A percentile compares a stretch with the other conserved stretches of the same genome.
phyloP scores from a whole-genome alignment of 768 basidiomycete genomes.

The Lentinula guzmanii region DNA sequence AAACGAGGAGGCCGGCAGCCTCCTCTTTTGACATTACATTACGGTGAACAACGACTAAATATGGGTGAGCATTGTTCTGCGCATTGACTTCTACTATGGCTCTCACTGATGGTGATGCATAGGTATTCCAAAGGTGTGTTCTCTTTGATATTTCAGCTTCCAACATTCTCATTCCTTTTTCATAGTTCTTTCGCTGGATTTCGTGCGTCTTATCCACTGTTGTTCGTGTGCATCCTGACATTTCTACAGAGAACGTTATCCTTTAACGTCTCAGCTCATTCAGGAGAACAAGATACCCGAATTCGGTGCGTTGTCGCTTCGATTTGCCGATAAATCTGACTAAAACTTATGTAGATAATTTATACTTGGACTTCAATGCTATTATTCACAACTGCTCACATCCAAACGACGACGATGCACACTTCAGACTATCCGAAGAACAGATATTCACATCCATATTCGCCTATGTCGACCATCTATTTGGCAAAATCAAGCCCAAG shows the following conservation, averaged over 20 bases:
- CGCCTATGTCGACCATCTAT: constrained; percentile 93
- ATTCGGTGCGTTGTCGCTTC: constrained; percentile 57
- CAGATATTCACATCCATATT: constrained; percentile 98
- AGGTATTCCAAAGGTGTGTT: constrained; percentile 65
- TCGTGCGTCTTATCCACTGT: constrained; percentile 48
- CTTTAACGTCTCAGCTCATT: constrained; percentile 95
- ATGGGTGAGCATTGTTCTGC: neutral
- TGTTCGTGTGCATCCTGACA: constrained; percentile 10
- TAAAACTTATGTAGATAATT: constrained; percentile 52
- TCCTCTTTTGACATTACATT: neutral
- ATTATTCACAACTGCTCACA: constrained; percentile 94
- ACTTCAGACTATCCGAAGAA: constrained; percentile 93
- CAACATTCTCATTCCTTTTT: constrained; percentile 9
- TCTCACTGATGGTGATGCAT: neutral
- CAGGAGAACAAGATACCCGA: constrained; percentile 99
- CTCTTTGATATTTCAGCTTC: neutral
- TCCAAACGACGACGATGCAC: constrained; percentile 93
- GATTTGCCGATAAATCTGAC: constrained; percentile 6
- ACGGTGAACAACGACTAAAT: neutral
- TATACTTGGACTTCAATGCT: constrained; percentile 93
- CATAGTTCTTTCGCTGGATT: constrained; percentile 93
- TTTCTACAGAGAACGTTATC: constrained; percentile 81
- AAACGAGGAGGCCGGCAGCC: neutral
- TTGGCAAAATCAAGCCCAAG: constrained; percentile 95
- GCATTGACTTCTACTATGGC: neutral